These are phyloP conservation scores for Antarctomyces pellizariae DNA, from an alignment of 495 filamentous ascomycete species.

Conservation along the genomic window DNA sequence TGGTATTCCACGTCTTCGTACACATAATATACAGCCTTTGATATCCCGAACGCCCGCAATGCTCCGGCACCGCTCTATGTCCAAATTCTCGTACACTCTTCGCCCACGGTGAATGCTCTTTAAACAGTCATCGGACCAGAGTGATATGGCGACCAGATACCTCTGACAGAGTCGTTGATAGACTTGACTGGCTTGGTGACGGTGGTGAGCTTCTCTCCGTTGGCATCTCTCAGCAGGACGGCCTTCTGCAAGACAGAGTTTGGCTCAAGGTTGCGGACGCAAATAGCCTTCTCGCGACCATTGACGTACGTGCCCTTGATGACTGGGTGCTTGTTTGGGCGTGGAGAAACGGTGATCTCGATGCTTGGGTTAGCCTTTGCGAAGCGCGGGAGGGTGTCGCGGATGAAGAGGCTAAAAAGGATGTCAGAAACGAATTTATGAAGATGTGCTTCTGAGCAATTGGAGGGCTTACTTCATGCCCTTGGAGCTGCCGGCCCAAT, in stretches of 20 bases:
- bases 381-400: conserved; percentile 48
- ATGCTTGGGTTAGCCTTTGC: conserved; percentile 65
- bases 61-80: no score
- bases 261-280: conserved; percentile 64
- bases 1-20: background rate
- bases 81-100: conserved; percentile 3
- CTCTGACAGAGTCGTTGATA: conserved; percentile 79
- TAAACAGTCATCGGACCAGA: conserved; percentile 20
- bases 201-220: conserved; percentile 62
- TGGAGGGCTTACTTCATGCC: conserved; percentile 72
- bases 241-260: conserved; percentile 66
- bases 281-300: conserved; percentile 63
- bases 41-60: no score
- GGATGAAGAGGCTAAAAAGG: conserved; percentile 51
- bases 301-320: conserved; percentile 78
- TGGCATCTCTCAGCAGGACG: conserved; percentile 56
- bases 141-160: conserved; percentile 87
- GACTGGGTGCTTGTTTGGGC: conserved; percentile 67
- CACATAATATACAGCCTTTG: background rate
- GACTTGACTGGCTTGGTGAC: conserved; percentile 64
- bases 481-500: conserved; percentile 70
- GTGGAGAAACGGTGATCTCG: conserved; percentile 73
- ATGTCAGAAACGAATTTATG: background rate
- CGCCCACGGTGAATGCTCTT: conserved; percentile 4
- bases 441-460: conserved; percentile 2